Conservation (phyloP, 345 rosid genomes). For the Angophora floribunda region DNA sequence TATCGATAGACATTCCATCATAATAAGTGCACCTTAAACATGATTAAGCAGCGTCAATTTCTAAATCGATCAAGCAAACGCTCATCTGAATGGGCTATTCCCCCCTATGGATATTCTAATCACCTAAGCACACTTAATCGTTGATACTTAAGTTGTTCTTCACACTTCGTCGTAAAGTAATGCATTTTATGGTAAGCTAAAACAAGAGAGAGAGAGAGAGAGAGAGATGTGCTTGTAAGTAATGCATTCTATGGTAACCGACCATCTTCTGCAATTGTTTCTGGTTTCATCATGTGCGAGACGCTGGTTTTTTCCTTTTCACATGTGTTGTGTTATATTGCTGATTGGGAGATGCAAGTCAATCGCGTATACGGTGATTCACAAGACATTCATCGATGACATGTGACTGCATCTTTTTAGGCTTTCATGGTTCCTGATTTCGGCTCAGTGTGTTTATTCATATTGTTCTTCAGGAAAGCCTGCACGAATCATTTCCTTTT, state of each 20-base stretch:
- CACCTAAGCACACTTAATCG: background rate
- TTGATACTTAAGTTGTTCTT: background rate
- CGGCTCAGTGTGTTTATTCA: background rate
- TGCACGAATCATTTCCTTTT: background rate
- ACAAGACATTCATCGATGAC: background rate
- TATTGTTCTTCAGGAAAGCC: background rate
- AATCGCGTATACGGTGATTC: background rate
- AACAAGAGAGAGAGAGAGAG: background rate
- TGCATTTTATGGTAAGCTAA: background rate
- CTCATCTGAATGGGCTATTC: background rate
- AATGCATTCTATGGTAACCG: background rate
- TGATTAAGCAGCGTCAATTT: background rate
- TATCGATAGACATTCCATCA: background rate
- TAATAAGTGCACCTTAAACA: slow-evolving; percentile 10
- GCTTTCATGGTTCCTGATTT: background rate
- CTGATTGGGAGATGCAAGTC: background rate
- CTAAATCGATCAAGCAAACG: background rate
- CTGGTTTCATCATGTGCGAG: background rate
- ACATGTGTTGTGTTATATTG: background rate
- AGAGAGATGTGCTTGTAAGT: background rate
- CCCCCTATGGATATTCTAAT: background rate
- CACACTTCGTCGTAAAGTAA: background rate
- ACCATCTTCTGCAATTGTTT: background rate
- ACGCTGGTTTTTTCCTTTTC: background rate
- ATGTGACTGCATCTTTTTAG: background rate